Evolutionary conservation across 148 eudicot genomes (phyloP), one percentile per base, ranked within the genome.

Genomic region (Diospyros kaki): DNA sequence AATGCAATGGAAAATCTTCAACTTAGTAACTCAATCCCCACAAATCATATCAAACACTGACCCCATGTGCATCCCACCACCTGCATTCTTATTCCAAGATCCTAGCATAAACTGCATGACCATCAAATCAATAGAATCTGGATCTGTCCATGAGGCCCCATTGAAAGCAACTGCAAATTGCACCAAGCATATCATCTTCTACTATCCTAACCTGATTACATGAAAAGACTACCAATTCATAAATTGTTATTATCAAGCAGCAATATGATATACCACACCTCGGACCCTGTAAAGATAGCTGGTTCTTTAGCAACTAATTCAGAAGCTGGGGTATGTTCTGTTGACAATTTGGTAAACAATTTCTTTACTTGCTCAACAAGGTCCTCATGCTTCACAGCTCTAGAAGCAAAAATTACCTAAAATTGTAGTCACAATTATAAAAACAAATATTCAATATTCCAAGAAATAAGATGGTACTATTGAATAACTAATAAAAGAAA

Each of bases 81-180:
- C 87, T 41, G 86, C 81, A 78, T 78, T 84, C 76, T 89, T 89
- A 74, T 84, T 87, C 95, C 96, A 93, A 38, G 91, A 82, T 64
- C 98, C 98, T 61, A 93, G 60, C 91, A 93, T 84, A 13, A 90
- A 78, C 75, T 93, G 96, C 86, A 93, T 87, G 60, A 93, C 93
- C 93, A 93, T 93, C 83, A 93, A 82, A 42, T 95, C 89, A 79
- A 91, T 85, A n/a, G 96, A 87, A 83, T 90, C 98, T 58, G 96
- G 96, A 80, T 93, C 98, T 42, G 93, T 90, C 92, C 88, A 93
- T 14, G 98, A 87, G 13, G 92, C 95, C 74, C 98, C 98, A 69
- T 83, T 86, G 74, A 93, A 89, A 5, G 98, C 93, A 81, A 93
- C 82, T 38, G 96, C 96, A 80, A 93, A 90, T 83, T 89, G 91